Evolutionary conservation across 768 basidiomycete species (phyloP).

Genomic region (Leccinum rimulosum): DNA sequence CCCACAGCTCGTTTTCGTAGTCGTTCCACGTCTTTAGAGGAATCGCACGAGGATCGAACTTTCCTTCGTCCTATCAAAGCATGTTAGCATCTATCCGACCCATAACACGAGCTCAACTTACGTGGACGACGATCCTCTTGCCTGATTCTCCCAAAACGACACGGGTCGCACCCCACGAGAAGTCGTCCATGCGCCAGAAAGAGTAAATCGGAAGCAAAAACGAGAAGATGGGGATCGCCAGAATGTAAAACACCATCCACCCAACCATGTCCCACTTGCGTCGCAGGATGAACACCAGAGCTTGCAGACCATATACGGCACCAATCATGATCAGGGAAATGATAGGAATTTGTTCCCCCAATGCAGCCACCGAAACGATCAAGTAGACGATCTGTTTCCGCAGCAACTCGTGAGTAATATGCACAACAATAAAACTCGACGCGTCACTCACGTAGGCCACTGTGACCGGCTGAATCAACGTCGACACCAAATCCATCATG

Average conservation of each 20-base stretch:
- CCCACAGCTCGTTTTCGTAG: constrained; percentile 97
- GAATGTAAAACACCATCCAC: constrained; percentile 95
- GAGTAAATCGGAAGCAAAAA: constrained; percentile 92
- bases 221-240: constrained; percentile 91
- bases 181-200: constrained; percentile 98
- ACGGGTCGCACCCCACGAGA: constrained; percentile 94
- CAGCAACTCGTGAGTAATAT: constrained; percentile 5
- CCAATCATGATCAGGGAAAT: constrained; percentile 90
- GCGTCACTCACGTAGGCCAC: constrained; percentile 75
- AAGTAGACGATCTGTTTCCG: constrained; percentile 74
- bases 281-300: constrained; percentile 85
- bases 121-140: constrained; percentile 94
- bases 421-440: background rate
- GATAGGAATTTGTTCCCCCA: constrained; percentile 67
- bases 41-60: constrained; percentile 91
- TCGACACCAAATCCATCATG: constrained; percentile 92
- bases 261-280: constrained; percentile 99
- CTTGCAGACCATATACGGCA: constrained; percentile 93
- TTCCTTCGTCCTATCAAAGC: constrained; percentile 83
- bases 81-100: constrained; percentile 10
- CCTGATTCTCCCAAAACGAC: constrained; percentile 91
- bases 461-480: constrained; percentile 79
- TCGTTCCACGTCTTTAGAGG: constrained; percentile 97
- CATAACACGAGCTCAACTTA: constrained; percentile 37
- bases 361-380: constrained; percentile 71